These are phyloP conservation scores for Nakazawaea holstii DNA, from an alignment of 805 yeast genomes.

Conservation along the genomic window DNA sequence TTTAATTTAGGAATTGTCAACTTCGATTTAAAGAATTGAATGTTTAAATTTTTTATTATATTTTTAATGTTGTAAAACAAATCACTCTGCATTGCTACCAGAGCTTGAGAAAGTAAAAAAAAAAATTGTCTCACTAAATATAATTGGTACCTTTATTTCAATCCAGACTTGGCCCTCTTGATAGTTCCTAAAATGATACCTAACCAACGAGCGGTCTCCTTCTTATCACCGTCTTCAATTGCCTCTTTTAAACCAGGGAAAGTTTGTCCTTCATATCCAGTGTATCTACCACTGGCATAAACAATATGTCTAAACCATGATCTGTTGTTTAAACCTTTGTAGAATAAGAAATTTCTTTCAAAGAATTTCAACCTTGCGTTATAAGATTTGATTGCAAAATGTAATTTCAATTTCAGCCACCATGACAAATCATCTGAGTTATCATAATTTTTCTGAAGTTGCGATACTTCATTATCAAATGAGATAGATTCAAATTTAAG, in stretches of 20 bases:
- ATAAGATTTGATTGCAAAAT: constrained; percentile 19
- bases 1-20: not conserved
- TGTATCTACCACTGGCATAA: constrained; percentile 55
- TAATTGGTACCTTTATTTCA: not conserved
- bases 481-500: not conserved
- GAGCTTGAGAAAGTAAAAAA: not conserved
- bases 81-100: too few species aligned
- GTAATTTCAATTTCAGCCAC: constrained; percentile 24
- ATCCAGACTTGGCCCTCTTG: constrained; percentile 3
- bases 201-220: constrained; percentile 33
- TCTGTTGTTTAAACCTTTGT: constrained; percentile 44
- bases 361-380: constrained; percentile 35
- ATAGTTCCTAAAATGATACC: constrained; percentile 20
- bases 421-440: constrained; percentile 24
- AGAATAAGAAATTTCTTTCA: constrained; percentile 41
- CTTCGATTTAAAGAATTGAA: not conserved
- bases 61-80: not conserved
- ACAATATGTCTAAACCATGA: constrained; percentile 55
- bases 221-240: constrained; percentile 38
- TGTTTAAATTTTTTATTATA: too few species aligned
- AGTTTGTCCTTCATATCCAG: constrained; percentile 56
- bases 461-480: constrained; percentile 3
- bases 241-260: constrained; percentile 54
- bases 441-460: constrained; percentile 23
- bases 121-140: not conserved